Base-by-base conservation (phyloP, 202 grass and related monocot species). In the Dendrocalamus latiflorus region DNA sequence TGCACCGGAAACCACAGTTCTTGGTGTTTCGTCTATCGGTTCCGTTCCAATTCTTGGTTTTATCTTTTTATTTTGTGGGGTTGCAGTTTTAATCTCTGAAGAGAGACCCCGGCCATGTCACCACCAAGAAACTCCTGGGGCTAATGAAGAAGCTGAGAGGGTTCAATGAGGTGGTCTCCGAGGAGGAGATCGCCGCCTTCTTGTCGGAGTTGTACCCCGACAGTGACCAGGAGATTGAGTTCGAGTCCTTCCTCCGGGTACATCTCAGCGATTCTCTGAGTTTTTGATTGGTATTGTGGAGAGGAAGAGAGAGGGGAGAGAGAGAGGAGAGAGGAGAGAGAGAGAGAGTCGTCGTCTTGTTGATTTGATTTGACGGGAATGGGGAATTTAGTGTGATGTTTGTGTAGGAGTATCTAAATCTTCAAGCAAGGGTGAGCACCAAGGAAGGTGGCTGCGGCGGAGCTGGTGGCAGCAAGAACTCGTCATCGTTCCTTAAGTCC, bases 201-300 rank as follows among this genome's bases (percentile, higher is more conserved):
- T 68, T 99, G 70, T 87, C 77, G 15, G 89, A 96, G 81, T 89
- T 78, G 5, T 90, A 89, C 71, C 87, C 91, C 4, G 91, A 96
- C 78, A 88, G 58, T 61, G 72, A 66, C 77, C 79, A 94, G 74
- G 93, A 96, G 77, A 87, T 99, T 72, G 97, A 96, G 70, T 99
- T 99, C 54, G 97, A 99, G 65, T 57, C 88, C 9, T 99, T 99
- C 75, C 88, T 99, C 28, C 84, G 77, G 89, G 96, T 96, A 94
- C 80, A 84, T 80, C 80, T 76, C 54, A 21, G 34, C n/a, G 2
- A 36, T 78, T 65, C 44, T 76, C 44, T 30, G 25, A 66, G 21
- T 41, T 58, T 18, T 14, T 53, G 22, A n/a, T 45, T 88, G 50
- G 3, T 47, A 7, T 41, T 25, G 6, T 48, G 9, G 26, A 70